Evolutionary conservation across 345 rosid genomes (phyloP).

Genomic region (Mercurialis annua): DNA sequence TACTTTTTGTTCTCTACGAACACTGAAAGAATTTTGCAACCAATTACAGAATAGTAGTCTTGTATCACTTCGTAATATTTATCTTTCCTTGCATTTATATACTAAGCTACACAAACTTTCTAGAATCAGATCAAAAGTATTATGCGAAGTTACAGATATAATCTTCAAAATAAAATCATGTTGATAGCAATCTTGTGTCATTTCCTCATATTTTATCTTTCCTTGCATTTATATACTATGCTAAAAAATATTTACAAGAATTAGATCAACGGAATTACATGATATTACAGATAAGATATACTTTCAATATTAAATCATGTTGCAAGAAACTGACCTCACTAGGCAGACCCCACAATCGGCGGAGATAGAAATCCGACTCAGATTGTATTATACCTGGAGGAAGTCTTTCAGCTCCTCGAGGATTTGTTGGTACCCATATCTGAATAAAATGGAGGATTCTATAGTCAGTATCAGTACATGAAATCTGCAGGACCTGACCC

Average conservation of each 20-base stretch:
- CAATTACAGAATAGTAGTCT: neutral
- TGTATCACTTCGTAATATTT: neutral
- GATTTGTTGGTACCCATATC: conserved; percentile 95
- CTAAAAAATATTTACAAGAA: too few species aligned
- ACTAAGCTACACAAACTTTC: neutral
- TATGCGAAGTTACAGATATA: too few species aligned
- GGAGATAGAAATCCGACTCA: conserved; percentile 76
- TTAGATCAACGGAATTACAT: neutral
- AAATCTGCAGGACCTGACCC: neutral
- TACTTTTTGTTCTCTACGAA: neutral
- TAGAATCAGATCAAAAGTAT: neutral
- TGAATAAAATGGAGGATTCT: conserved; percentile 28
- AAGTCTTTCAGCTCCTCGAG: conserved; percentile 87
- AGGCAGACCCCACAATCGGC: conserved; percentile 79
- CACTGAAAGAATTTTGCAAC: neutral
- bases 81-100: neutral
- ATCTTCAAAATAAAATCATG: conserved; percentile 2
- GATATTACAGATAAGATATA: neutral
- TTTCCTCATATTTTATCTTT: neutral
- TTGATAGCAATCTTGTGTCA: neutral
- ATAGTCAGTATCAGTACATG: conserved; percentile 1
- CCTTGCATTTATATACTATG: conserved; percentile 2
- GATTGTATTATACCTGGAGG: conserved; percentile 72
- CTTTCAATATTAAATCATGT: neutral
- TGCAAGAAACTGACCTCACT: conserved; percentile 52